Evolutionary conservation across 2,329 filamentous ascomycete genomes (phyloP).

Genomic region (Talaromyces sp.): DNA sequence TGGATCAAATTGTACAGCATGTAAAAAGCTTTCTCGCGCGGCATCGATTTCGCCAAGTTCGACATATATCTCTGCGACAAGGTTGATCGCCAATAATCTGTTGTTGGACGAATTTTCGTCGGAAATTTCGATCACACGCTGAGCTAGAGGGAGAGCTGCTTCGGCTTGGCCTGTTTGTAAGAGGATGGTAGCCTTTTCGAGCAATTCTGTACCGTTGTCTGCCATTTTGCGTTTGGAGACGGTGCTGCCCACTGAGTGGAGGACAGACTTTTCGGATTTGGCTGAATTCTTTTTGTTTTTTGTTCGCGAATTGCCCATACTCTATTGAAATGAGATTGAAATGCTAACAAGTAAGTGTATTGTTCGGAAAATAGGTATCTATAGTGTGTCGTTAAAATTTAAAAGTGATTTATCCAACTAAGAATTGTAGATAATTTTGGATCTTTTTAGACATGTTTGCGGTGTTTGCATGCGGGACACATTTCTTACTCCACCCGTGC

Average conservation of each 20-base stretch:
- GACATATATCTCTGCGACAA: constrained; percentile 77
- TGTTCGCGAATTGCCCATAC: constrained; percentile 54
- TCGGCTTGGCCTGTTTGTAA: constrained; percentile 59
- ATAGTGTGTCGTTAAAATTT: neutral
- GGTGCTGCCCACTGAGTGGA: constrained; percentile 39
- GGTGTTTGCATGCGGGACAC: constrained; percentile 40
- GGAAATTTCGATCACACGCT: constrained; percentile 48
- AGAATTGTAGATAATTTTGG: constrained; percentile 21
- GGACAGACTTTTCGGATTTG: constrained; percentile 43
- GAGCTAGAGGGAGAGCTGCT: constrained; percentile 54
- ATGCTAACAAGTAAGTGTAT: neutral
- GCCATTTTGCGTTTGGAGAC: constrained; percentile 43
- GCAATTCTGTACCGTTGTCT: constrained; percentile 54
- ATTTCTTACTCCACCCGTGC: constrained; percentile 10
- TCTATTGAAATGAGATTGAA: constrained; percentile 12
- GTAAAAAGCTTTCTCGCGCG: constrained; percentile 68
- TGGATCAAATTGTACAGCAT: constrained; percentile 71
- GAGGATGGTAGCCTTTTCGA: constrained; percentile 55
- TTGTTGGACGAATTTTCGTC: constrained; percentile 34
- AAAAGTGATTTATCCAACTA: neutral
- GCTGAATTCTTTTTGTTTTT: constrained; percentile 42
- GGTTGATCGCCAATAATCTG: constrained; percentile 61
- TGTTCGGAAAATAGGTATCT: neutral
- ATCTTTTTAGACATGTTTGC: constrained; percentile 36
- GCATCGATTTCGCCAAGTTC: constrained; percentile 77